These are phyloP conservation scores for Candida insectalens DNA, from an alignment of 805 yeast species.

Conservation along the genomic window DNA sequence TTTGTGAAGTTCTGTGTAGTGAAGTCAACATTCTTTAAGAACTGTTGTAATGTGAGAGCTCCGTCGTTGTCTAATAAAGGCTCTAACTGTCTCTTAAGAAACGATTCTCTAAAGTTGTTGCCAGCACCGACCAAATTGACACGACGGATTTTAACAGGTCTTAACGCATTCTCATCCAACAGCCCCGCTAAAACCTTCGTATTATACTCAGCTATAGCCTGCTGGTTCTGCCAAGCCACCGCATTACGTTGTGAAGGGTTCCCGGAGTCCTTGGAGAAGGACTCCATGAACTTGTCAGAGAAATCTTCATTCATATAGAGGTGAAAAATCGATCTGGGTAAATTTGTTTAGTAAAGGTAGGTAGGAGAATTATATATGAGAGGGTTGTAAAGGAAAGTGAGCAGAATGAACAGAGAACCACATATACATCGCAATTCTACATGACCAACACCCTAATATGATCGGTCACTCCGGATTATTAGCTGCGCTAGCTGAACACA, in stretches of 20 bases:
- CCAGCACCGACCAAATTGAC: conserved; percentile 41
- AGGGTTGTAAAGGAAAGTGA: background rate
- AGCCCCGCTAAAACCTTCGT: conserved; percentile 17
- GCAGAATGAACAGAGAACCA: too few species aligned
- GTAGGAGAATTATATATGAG: background rate
- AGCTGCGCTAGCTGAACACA: too few species aligned
- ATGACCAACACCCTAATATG: too few species aligned
- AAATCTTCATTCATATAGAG: too few species aligned
- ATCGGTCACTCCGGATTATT: background rate
- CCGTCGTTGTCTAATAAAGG: conserved; percentile 32
- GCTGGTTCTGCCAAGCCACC: conserved; percentile 11
- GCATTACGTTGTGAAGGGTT: background rate
- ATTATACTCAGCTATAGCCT: conserved; percentile 20
- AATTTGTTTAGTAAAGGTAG: too few species aligned
- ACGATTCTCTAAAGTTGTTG: conserved; percentile 31
- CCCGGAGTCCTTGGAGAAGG: conserved; percentile 1
- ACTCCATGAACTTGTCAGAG: conserved; percentile 3
- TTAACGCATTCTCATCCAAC: conserved; percentile 21
- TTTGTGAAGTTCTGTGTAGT: conserved; percentile 34
- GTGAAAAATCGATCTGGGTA: too few species aligned
- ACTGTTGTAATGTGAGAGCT: conserved; percentile 27
- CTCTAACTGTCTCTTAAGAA: conserved; percentile 34
- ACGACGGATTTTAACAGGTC: conserved; percentile 34
- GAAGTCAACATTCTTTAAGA: conserved; percentile 32
- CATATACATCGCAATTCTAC: too few species aligned